A percentile compares a stretch with the other conserved stretches of the same genome.
Conservation (phyloP, 2,329 filamentous ascomycete genomes). For the Aspergillus transmontanensis region DNA sequence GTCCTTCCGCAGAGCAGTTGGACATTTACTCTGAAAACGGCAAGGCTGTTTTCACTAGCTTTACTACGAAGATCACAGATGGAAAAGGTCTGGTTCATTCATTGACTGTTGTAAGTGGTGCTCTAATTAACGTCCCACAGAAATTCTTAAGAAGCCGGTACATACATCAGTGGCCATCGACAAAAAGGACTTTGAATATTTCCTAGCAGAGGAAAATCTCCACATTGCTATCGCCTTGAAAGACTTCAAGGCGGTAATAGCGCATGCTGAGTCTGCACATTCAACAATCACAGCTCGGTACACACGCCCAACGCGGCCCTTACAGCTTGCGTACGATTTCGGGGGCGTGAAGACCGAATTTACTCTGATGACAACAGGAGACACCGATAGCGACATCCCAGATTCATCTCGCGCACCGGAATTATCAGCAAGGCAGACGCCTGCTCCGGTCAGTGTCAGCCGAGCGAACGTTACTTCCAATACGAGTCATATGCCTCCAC, state of each 20-base stretch:
- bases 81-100: conserved; percentile 53
- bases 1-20: conserved; percentile 64
- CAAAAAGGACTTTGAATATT: conserved; percentile 63
- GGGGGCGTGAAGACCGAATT: conserved; percentile 61
- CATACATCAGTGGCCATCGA: conserved; percentile 66
- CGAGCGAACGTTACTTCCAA: conserved; percentile 16
- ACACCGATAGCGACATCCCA: conserved; percentile 47
- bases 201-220: conserved; percentile 59
- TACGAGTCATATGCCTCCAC: conserved; percentile 33
- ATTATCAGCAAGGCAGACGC: conserved; percentile 44
- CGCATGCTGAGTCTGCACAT: conserved; percentile 62
- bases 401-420: conserved; percentile 43
- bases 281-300: conserved; percentile 59
- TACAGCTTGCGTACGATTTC: conserved; percentile 62
- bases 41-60: conserved; percentile 65
- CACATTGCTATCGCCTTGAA: conserved; percentile 67
- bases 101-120: neutral
- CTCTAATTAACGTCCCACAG: conserved; percentile 38
- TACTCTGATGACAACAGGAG: conserved; percentile 66
- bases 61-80: conserved; percentile 64
- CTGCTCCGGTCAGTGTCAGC: conserved; percentile 30
- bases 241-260: conserved; percentile 66
- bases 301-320: conserved; percentile 60
- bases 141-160: conserved; percentile 65
- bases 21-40: conserved; percentile 62